A percentile compares a stretch with the other conserved stretches of the same genome.
These are phyloP conservation scores for Escallonia herrerae DNA, from an alignment of 129 eudicot genomes.

Conservation along the genomic window DNA sequence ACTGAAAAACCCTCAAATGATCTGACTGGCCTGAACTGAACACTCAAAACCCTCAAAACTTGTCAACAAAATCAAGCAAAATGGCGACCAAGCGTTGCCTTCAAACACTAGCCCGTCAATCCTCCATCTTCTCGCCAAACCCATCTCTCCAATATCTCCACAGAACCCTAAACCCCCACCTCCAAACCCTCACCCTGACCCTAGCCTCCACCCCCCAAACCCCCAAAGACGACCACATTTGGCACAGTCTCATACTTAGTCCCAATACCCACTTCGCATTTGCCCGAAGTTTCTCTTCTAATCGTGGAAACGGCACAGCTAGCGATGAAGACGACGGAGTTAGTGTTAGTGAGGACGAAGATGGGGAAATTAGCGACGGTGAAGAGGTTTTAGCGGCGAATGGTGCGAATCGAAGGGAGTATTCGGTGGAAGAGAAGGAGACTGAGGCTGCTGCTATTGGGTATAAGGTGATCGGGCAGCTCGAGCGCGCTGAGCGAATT, in stretches of 20 bases:
- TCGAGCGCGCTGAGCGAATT: slow-evolving; percentile 55
- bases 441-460: slow-evolving; percentile 76
- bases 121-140: slow-evolving; percentile 23
- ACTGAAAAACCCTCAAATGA: background rate
- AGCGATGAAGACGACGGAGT: slow-evolving; percentile 23
- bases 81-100: slow-evolving; percentile 60
- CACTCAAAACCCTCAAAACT: background rate
- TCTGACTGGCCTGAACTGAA: background rate
- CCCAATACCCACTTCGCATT: slow-evolving; percentile 9
- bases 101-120: slow-evolving; percentile 37
- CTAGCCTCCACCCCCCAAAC: slow-evolving; percentile 9
- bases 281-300: slow-evolving; percentile 39
- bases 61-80: background rate
- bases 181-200: slow-evolving; percentile 18
- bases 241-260: slow-evolving; percentile 8
- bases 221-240: slow-evolving; percentile 9
- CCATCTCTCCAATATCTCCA: slow-evolving; percentile 24
- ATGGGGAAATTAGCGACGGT: slow-evolving; percentile 25
- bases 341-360: slow-evolving; percentile 19
- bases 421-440: slow-evolving; percentile 54
- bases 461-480: slow-evolving; percentile 68
- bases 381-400: slow-evolving; percentile 17
- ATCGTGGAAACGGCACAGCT: slow-evolving; percentile 20
- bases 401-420: slow-evolving; percentile 23
- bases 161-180: slow-evolving; percentile 17